Evolutionary conservation across 768 basidiomycete genomes (phyloP).

Genomic region (Tulasnella calospora): DNA sequence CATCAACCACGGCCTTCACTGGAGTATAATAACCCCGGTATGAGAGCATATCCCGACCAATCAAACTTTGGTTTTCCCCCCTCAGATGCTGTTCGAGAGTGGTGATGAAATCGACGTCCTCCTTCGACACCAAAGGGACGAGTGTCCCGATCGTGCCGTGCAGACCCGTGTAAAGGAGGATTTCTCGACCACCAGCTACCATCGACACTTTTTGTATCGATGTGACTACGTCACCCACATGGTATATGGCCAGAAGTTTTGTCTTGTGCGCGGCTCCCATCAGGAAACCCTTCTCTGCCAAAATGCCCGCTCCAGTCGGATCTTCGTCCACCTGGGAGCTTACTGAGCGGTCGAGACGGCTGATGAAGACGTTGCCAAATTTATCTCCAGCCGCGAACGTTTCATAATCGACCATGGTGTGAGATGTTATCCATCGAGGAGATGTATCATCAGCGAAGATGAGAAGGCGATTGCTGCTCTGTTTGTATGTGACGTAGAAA

Average conservation of each 20-base stretch:
- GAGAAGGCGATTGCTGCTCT: conserved; percentile 87
- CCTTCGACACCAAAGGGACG: conserved; percentile 92
- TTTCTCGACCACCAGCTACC: conserved; percentile 94
- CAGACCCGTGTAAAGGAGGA: conserved; percentile 87
- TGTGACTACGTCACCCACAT: conserved; percentile 86
- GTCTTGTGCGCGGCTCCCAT: conserved; percentile 99
- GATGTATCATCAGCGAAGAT: conserved; percentile 93
- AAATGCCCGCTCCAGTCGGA: conserved; percentile 91
- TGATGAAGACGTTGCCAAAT: conserved; percentile 94
- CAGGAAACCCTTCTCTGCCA: conserved; percentile 88
- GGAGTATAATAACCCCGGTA: conserved; percentile 97
- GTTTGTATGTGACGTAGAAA: conserved; percentile 85
- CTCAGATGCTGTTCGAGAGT: conserved; percentile 94
- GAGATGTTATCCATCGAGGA: conserved; percentile 85
- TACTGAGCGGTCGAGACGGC: conserved; percentile 76
- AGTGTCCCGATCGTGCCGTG: conserved; percentile 93
- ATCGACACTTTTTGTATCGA: conserved; percentile 86
- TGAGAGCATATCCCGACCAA: conserved; percentile 89
- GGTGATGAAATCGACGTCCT: conserved; percentile 97
- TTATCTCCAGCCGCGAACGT: conserved; percentile 90
- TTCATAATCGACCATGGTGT: conserved; percentile 94
- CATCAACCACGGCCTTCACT: conserved; percentile 92
- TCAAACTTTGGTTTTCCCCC: conserved; percentile 74
- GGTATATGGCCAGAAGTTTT: conserved; percentile 80
- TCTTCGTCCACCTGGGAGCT: conserved; percentile 95